Conservation (phyloP, 1,139 yeast species). For the Yamadazyma spencermartinsiae region DNA sequence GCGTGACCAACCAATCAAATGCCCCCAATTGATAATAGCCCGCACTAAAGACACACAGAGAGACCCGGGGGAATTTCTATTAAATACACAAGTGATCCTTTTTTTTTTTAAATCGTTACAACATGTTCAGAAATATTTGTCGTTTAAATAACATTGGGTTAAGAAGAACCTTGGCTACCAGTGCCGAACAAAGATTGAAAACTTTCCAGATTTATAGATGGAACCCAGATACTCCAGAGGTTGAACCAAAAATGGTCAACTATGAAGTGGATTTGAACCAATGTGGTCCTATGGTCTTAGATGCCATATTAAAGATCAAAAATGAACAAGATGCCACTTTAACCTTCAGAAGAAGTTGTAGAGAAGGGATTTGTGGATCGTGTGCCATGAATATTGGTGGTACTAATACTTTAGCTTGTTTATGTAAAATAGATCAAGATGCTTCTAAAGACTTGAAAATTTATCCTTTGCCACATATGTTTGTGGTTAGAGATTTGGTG, state of each 20-base stretch:
- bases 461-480: slow-evolving; percentile 98
- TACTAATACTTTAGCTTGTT: slow-evolving; percentile 92
- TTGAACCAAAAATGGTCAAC: slow-evolving; percentile 82
- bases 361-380: slow-evolving; percentile 99
- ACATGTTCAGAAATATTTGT: slow-evolving; percentile 11
- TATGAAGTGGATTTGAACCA: slow-evolving; percentile 83
- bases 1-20: not conserved
- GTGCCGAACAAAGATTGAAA: slow-evolving; percentile 59
- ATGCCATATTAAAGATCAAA: slow-evolving; percentile 90
- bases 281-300: slow-evolving; percentile 98
- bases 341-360: slow-evolving; percentile 96
- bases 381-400: slow-evolving; percentile 99
- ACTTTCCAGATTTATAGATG: slow-evolving; percentile 94
- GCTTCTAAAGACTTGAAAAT: slow-evolving; percentile 75
- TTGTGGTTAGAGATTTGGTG: slow-evolving; percentile 92
- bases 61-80: not conserved
- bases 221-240: slow-evolving; percentile 96
- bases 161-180: slow-evolving; percentile 43
- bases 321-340: slow-evolving; percentile 95
- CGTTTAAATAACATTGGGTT: slow-evolving; percentile 7
- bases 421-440: slow-evolving; percentile 89
- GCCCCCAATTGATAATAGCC: slow-evolving; percentile 1
- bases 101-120: not conserved
- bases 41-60: not conserved
- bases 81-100: not conserved